Base-by-base conservation (phyloP, 768 basidiomycete genomes). In the Lactarius psammicola region DNA sequence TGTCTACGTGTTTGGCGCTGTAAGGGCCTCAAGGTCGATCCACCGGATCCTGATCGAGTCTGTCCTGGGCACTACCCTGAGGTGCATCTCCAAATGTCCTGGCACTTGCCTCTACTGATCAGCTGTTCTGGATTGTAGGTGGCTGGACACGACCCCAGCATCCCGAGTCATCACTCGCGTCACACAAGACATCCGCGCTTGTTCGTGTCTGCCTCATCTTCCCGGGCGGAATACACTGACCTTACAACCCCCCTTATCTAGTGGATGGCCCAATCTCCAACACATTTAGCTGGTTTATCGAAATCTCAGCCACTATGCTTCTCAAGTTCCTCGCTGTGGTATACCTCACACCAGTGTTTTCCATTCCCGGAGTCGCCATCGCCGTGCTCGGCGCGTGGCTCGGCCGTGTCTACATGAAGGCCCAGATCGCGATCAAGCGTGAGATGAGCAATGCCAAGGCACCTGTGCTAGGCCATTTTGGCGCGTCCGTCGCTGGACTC, bases 101-200 rank as follows among this genome's bases (percentile, higher is more conserved):
- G 9, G 4, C 26, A 34, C 28, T 5, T 4, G 17, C 10, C 23
- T 15, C 7, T 18, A 33, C 36, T 36, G 4, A 54, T 60, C 10
- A 30, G 23, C 15, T 44, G 42, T 10, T 44, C 1, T 30, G 15
- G 40, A 3, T 30, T 63, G 38, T 28, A 81, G 83, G 65, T 84
- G 81, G 80, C 75, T 84, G 9, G 83, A 85, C 67, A 78, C 73
- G 7, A 82, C 81, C 1, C 83, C 83, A 0, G 79, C 78, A 0
- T 81, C 82, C 26, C 83, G 88, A 4, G 82, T 91, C 59, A 84
- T 89, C 44, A 77, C 86, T 31, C 80, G 88, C 57, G 85, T 84
- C 72, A 89, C 88, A 1, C 83, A 87, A 61, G 88, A 90, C 71
- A 87, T 89, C 26, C 77, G 76, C 59, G 71, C 75, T 17, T 64